Evolutionary conservation across 106 monocot genomes (phyloP), one percentile per base, ranked within the genome.

Genomic region (Chionographis japonica): DNA sequence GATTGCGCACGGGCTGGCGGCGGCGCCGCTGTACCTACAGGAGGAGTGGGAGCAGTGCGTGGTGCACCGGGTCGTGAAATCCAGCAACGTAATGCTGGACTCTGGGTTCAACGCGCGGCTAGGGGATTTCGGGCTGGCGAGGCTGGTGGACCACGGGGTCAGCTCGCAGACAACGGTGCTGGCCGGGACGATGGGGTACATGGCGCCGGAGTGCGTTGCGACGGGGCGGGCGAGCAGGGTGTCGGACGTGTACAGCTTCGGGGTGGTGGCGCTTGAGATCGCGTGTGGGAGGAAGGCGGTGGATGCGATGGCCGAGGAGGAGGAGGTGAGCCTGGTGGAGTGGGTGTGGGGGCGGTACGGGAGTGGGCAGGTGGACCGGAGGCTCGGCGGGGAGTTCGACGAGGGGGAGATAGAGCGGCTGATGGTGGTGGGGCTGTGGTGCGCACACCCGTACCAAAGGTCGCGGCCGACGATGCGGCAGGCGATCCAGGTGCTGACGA

Each of bases 341-440:
- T 72, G 72, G 72, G 62, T 72, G 4, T 72, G 72, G 72, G 60
- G 60, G 52, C 62, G 61, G 20, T 51, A 72, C 14, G 42, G 72
- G 4, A 37, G 51, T 37, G 51, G 61, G 38, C 64, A 41, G 66
- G 5, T 80, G 50, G 84, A 84, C 35, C 9, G 38, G 19, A 67
- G 76, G 56, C 15, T 79, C 61, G 65, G 17, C 4, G 62, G 10
- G 4, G 58, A 15, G 56, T 18, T 51, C 3, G 58, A 52, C 15
- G 50, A 12, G 70, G 73, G 17, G 66, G 77, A 80, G 55, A 49
- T 67, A 52, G 80, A 74, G 61, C 27, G 72, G 70, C 65, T 73
- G 60, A 37, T 85, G 6, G 80, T 77, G 70, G 27, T 85, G 40
- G 80, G 85, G 52, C 50, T 85, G 60, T 69, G 73, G 3, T 85